Conservation (phyloP, 139 green algal genomes). For the Microglena sp. region DNA sequence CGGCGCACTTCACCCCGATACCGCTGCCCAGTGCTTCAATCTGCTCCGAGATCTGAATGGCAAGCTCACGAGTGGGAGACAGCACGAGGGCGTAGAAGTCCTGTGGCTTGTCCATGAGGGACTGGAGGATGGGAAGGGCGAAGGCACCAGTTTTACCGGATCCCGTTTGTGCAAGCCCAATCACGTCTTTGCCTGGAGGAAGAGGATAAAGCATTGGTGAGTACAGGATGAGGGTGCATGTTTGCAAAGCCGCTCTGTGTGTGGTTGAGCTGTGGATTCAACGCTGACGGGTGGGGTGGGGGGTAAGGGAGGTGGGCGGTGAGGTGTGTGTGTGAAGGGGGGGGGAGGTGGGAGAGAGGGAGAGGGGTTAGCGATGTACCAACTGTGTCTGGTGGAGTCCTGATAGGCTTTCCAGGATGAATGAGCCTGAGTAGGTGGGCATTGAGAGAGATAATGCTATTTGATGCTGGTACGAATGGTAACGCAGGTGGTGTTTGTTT, state of each 20-base stretch:
- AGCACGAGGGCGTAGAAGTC: slow-evolving; percentile 88
- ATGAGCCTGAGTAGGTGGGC: too few species aligned
- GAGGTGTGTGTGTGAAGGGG: neutral
- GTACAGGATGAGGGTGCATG: slow-evolving; percentile 2
- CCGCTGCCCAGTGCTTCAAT: slow-evolving; percentile 87
- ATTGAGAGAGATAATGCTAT: too few species aligned
- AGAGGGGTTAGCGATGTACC: neutral
- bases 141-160: slow-evolving; percentile 97
- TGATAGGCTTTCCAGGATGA: too few species aligned
- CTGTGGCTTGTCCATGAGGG: slow-evolving; percentile 82
- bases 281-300: neutral
- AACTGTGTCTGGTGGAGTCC: too few species aligned
- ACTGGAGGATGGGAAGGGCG: slow-evolving; percentile 89
- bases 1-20: slow-evolving; percentile 78
- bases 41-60: slow-evolving; percentile 97
- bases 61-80: slow-evolving; percentile 91
- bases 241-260: neutral
- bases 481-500: too few species aligned
- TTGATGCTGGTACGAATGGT: too few species aligned
- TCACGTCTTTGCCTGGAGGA: slow-evolving; percentile 80
- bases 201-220: neutral
- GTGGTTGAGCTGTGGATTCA: neutral
- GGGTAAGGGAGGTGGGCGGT: neutral
- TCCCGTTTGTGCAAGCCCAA: slow-evolving; percentile 96
- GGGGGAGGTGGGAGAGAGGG: neutral